phyloP scores from a whole-genome alignment of 257 asterid genomes.

The Rhazya stricta region DNA sequence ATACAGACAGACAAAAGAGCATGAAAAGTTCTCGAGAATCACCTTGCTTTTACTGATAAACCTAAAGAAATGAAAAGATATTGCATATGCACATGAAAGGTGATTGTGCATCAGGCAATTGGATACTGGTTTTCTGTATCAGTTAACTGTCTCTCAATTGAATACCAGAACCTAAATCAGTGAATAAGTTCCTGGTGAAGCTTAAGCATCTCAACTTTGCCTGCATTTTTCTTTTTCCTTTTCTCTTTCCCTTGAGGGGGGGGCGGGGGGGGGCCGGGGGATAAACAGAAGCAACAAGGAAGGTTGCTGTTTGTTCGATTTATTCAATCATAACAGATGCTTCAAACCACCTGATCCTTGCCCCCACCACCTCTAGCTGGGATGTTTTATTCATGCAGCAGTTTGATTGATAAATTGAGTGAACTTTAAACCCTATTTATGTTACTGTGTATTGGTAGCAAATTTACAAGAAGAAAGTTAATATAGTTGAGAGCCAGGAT shows the following conservation, averaged over 20 bases:
- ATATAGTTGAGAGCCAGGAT: constrained; percentile 6
- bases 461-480: not conserved
- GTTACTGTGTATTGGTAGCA: not conserved
- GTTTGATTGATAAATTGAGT: not conserved
- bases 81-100: not conserved
- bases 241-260: no score
- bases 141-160: no score
- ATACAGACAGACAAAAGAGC: no score
- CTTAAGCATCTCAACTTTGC: no score
- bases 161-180: no score
- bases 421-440: not conserved
- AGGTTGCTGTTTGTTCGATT: no score
- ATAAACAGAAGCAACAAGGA: no score
- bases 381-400: not conserved
- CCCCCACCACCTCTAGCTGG: not conserved
- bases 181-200: no score
- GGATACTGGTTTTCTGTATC: no score
- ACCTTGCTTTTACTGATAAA: not conserved
- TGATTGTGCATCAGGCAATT: not conserved
- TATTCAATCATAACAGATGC: not conserved
- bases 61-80: not conserved
- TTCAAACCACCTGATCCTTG: not conserved
- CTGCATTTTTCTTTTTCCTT: no score
- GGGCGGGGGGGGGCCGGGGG: no score
- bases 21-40: no score